A percentile compares a stretch with the other conserved stretches of the same genome.
These are phyloP conservation scores for Austroboletus eburneus DNA, from an alignment of 768 basidiomycete species.

Conservation along the genomic window DNA sequence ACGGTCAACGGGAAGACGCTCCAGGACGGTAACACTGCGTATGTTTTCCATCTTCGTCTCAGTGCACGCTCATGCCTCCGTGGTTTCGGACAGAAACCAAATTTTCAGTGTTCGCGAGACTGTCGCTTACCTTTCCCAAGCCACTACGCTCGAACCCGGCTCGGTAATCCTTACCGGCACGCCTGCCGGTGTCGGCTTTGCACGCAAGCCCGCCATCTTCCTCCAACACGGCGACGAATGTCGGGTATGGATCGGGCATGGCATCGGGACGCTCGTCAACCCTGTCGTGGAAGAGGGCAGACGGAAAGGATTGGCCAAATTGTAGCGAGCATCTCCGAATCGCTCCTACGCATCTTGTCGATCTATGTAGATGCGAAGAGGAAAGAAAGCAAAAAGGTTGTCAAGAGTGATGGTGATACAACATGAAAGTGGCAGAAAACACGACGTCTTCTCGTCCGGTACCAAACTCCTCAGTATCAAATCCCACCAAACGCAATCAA, in stretches of 20 bases:
- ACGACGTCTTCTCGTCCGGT: background rate
- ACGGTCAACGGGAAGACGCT: conserved; percentile 62
- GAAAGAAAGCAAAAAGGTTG: background rate
- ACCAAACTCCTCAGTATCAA: conserved; percentile 16
- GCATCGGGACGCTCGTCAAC: conserved; percentile 78
- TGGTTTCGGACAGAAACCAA: conserved; percentile 52
- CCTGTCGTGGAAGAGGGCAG: conserved; percentile 66
- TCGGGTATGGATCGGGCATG: conserved; percentile 61
- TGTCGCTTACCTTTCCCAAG: conserved; percentile 77
- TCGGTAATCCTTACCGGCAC: conserved; percentile 82
- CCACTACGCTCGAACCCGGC: conserved; percentile 77
- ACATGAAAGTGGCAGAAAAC: background rate
- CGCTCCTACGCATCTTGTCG: background rate
- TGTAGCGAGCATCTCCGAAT: conserved; percentile 28
- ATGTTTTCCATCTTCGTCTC: background rate
- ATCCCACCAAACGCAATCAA: conserved; percentile 78
- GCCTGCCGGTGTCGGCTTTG: conserved; percentile 79
- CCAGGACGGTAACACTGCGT: conserved; percentile 81
- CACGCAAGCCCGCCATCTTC: conserved; percentile 62
- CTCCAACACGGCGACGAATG: conserved; percentile 74
- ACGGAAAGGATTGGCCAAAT: conserved; percentile 30
- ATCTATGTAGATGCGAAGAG: background rate
- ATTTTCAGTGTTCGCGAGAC: conserved; percentile 79
- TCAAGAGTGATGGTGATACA: background rate
- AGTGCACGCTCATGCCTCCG: background rate